phyloP scores from a whole-genome alignment of 2,329 filamentous ascomycete genomes.

The Phaeosphaeriaceae sp. region DNA sequence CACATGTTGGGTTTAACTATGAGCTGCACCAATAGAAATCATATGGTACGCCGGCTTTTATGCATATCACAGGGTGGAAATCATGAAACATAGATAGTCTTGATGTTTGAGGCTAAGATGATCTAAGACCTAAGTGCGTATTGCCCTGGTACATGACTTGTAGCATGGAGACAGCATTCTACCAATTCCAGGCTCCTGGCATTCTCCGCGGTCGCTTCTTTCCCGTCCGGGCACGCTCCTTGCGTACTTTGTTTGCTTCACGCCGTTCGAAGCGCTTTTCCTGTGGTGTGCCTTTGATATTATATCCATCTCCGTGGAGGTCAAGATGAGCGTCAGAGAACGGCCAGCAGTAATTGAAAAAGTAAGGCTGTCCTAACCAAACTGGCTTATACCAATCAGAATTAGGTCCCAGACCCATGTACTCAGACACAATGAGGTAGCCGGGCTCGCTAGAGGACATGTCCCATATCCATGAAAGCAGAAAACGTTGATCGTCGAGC shows the following conservation, averaged over 20 bases:
- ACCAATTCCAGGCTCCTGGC: constrained; percentile 21
- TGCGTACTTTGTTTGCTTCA: constrained; percentile 15
- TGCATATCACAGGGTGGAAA: too few relatives aligned
- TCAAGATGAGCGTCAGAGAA: background rate
- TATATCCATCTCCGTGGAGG: background rate
- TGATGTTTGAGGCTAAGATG: too few relatives aligned
- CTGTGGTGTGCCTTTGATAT: background rate
- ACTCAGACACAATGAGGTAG: constrained; percentile 11
- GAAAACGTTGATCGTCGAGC: background rate
- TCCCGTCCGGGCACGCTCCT: constrained; percentile 11
- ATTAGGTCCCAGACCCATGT: background rate
- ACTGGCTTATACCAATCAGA: background rate
- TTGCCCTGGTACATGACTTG: too few relatives aligned
- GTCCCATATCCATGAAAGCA: constrained; percentile 7
- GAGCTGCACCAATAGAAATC: background rate
- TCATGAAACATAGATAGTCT: too few relatives aligned
- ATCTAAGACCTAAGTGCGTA: too few relatives aligned
- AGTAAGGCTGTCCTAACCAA: background rate
- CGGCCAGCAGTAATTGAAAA: background rate
- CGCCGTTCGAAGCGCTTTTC: constrained; percentile 2
- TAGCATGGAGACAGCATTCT: background rate
- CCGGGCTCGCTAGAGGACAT: constrained; percentile 1
- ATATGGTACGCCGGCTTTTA: too few relatives aligned
- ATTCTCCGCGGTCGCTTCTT: constrained; percentile 11
- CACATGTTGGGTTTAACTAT: background rate